Evolutionary conservation across 2,329 filamentous ascomycete species (phyloP), one percentile per base, ranked within the genome.

Genomic region (Claviceps digitariae): DNA sequence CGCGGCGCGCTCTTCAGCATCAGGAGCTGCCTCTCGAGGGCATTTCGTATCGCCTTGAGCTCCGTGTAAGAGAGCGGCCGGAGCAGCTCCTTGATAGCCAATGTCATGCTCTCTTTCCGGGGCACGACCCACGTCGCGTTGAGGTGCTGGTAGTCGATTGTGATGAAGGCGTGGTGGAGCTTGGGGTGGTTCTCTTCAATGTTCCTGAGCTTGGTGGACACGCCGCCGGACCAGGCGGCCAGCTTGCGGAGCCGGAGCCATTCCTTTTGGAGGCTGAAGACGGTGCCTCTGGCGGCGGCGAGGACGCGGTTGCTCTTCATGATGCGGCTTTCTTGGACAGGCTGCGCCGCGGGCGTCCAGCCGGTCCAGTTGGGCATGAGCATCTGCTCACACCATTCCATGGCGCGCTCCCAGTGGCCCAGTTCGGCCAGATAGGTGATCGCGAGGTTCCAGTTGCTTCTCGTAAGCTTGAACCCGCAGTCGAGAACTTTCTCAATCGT

Each of bases 301-400:
- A 70, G 56, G 47, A 62, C 54, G 31, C 63, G 68, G 40, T 70
- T 64, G 48, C 64, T 61, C 44, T 68, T 70, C 47, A 67, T 58
- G 25, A 69, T 65, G 27, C 71, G 72, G 48, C 67, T 57, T 50
- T 72, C 70, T 60, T 63, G 50, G 58, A 59, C 38, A 8, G 51
- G 49, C 52, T 45, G 52, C 43, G 60, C 54, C 6, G 57, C 34
- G 20, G 61, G 58, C 15, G 56, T 59, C 87, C 90, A 96, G 25
- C 89, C 88, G 12, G 79, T 78, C 78, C 90, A 95, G 36, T 79
- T 74, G 1, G 79, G 76, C 78, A 95, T 94, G 53, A 97, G 82
- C 56, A 81, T 79, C 27, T 74, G 69, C 70, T 97, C 91, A 64
- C 87, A 91, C 51, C 83, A 69, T 23, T 71, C 64, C 68, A 93